Evolutionary conservation across 768 basidiomycete genomes (phyloP).

Genomic region (Pisolithus microcarpus): DNA sequence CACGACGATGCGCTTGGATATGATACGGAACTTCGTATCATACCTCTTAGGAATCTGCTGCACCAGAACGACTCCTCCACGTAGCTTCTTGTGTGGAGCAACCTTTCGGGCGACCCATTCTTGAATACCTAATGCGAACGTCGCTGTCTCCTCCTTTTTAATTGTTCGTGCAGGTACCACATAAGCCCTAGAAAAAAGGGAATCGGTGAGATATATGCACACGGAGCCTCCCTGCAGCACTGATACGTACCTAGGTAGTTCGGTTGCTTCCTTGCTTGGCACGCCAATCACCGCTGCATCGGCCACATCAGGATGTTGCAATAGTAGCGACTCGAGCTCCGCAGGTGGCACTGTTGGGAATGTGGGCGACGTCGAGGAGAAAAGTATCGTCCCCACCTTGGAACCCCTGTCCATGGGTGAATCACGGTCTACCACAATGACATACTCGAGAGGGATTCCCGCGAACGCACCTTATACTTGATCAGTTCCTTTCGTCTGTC

Average conservation of each 20-base stretch:
- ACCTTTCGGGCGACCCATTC: constrained; percentile 66
- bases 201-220: neutral
- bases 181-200: constrained; percentile 44
- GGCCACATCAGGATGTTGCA: constrained; percentile 70
- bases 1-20: neutral
- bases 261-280: constrained; percentile 62
- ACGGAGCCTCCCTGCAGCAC: too few relatives aligned
- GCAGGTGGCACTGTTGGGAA: constrained; percentile 65
- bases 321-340: constrained; percentile 70
- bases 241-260: constrained; percentile 59
- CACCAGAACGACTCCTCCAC: constrained; percentile 64
- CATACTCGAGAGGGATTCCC: neutral
- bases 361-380: neutral
- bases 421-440: too few relatives aligned
- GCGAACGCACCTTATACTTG: constrained; percentile 52
- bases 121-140: constrained; percentile 46
- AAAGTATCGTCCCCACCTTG: constrained; percentile 44
- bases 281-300: constrained; percentile 85
- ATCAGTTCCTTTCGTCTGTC: constrained; percentile 71
- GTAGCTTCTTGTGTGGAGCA: constrained; percentile 67
- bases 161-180: constrained; percentile 29
- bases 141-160: constrained; percentile 10
- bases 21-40: neutral
- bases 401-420: constrained; percentile 44
- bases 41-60: constrained; percentile 34